Evolutionary conservation across 768 basidiomycete genomes (phyloP), one percentile per base, ranked within the genome.

Genomic region (Boletus eberwhitei): DNA sequence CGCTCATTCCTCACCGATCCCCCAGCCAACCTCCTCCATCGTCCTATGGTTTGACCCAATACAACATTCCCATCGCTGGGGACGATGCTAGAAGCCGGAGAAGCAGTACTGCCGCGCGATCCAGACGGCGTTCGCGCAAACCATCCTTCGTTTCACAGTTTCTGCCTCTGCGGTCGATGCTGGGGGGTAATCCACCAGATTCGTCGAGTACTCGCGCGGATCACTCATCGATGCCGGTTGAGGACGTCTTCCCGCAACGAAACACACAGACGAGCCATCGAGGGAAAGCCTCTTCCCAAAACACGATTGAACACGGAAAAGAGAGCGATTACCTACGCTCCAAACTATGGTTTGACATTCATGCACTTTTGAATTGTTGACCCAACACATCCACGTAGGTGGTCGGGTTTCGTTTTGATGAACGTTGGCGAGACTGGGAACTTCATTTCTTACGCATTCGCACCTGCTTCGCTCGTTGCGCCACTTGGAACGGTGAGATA

Each of bases 381-480:
- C 9, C 39, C 44, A 31, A 55, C 50, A 45, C 19, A 43, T 57
- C 39, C 47, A 35, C 56, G 2, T 54, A 92, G 93, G 95, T 96
- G 96, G 92, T 63, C 80, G 12, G 96, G 96, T 1, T 88, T 98
- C 63, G 57, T 83, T 14, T 77, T 97, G 46, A 94, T 98, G 86
- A 92, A 93, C 59, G 55, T 96, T 21, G 96, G 96, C 14, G 96
- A 99, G 74, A 74, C 81, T 21, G 84, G 93, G 7, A 98, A 98
- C 67, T 98, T 97, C 64, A 86, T 86, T 44, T 90, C 90, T 0
- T 95, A 95, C 57, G 93, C 86, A 0, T 95, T 81, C 71, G 92
- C 92, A 21, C 93, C 93, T 9, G 92, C 93, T 6, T 92, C 90
- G n/a, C 75, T 95, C 5, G 93, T 98, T 13, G 94, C 96, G 0